phyloP scores from a whole-genome alignment of 371 early-diverging fungal genomes.

The Actinomucor elegans region DNA sequence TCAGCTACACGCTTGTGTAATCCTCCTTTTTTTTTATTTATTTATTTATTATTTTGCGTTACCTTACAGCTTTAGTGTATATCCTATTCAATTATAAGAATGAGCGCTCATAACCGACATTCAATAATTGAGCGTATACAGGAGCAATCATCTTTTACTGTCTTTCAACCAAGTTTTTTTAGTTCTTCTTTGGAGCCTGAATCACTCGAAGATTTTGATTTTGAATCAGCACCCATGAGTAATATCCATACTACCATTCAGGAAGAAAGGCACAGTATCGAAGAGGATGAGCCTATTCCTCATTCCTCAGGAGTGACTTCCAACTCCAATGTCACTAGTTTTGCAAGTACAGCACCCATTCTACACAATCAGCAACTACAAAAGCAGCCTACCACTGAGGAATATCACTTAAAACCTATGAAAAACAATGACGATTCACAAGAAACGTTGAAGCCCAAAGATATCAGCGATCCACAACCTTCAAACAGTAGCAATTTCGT shows the following conservation, averaged over 20 bases:
- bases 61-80: background rate
- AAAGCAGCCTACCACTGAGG: conserved; percentile 5
- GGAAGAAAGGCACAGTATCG: no score
- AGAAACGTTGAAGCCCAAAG: conserved; percentile 3
- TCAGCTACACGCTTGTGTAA: conserved; percentile 9
- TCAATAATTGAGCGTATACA: conserved; percentile 8
- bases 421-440: background rate
- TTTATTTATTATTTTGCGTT: background rate
- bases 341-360: conserved; percentile 23
- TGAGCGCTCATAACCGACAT: conserved; percentile 18
- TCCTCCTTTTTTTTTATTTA: conserved; percentile 8
- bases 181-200: conserved; percentile 23
- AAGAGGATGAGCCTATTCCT: conserved; percentile 21
- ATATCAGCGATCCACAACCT: background rate
- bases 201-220: conserved; percentile 27
- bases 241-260: background rate
- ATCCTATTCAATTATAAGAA: background rate
- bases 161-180: conserved; percentile 19
- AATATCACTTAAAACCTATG: background rate
- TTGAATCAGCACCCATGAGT: conserved; percentile 19
- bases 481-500: background rate
- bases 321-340: conserved; percentile 18
- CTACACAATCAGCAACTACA: conserved; percentile 6
- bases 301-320: conserved; percentile 24
- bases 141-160: conserved; percentile 14